Base-by-base conservation (phyloP, 2,329 filamentous ascomycete genomes). In the Sphaerulina populicola region DNA sequence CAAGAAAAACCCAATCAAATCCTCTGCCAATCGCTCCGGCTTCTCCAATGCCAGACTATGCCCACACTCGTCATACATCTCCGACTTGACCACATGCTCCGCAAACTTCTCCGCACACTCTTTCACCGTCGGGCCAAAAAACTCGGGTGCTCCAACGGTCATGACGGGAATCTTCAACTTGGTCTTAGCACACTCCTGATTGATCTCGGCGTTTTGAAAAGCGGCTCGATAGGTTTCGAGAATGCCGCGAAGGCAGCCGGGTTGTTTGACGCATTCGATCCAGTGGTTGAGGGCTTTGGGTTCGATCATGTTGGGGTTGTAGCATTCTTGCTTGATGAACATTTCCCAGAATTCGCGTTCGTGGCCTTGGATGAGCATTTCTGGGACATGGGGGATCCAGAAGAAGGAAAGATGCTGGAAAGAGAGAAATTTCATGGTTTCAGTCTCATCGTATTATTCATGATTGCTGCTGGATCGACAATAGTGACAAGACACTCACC, bases 321-420 rank as follows among this genome's bases (percentile, higher is more conserved):
- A 69, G 55, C 68, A 70, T 56, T 71, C 68, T 36, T 67, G 65
- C 51, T 67, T 68, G 59, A 70, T 69, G 55, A 70, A 70, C 58
- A 64, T 64, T 48, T 66, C 66, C 68, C 68, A 70, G 36, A 70
- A 69, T 51, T 69, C 67, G 27, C 63, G 58, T 56, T 70, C 68
- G 14, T 66, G 64, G 2, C 68, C 67, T 39, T 63, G 60, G 10
- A 69, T 69, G 40, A 70, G 58, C 68, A 70, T 70, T 55, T 71
- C 68, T 0, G 67, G 67, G 2, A 70, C 58, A 44, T 69, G 65
- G 2, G 68, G 67, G 45, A 70, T 59, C 53, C 58, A 66, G 46
- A 69, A 66, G 59, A 66, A 65, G 14, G 55, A 60, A 52, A 52
- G 64, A 58, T 69, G 65, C 61, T 62, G 41, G 7, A 14, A 14